Base-by-base conservation (phyloP, 2,329 filamentous ascomycete genomes). In the Verticillium longisporum region DNA sequence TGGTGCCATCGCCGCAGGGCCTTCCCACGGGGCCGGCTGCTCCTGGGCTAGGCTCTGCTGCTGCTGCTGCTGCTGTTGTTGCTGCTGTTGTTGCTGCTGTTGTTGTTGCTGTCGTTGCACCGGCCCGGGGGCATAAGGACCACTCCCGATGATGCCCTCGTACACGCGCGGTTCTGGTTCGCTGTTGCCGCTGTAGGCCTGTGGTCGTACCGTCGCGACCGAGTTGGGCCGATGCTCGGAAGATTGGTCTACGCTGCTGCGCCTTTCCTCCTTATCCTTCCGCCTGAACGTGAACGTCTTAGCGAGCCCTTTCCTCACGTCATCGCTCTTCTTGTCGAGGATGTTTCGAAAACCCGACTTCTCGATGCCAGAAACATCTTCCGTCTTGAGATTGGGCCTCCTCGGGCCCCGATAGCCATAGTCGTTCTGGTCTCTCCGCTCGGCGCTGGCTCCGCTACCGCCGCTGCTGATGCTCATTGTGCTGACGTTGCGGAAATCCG, bases 261-360 rank as follows among this genome's bases (percentile, higher is more conserved):
- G 65, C 60, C 64, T 65, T 31, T 68, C 75, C 37, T 79, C 77
- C 61, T 78, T 78, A 66, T 80, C 81, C 68, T 78, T 80, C 57
- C 70, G 73, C 11, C 78, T 76, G 63, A 85, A 83, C 0, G 75
- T 72, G 64, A 85, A 84, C 0, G 80, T 80, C 61, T 83, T 83
- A 13, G 78, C 80, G 1, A 86, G 70, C 0, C 81, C 81, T 56
- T 79, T 80, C 41, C 83, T 74, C 26, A 85, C 78, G 32, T 75
- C 77, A n/a, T 83, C 81, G 65, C 82, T 85, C 66, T 76, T 82
- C 71, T 80, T 82, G 64, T 86, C 83, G 56, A 85, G 72, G 26
- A 75, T 77, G 55, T 73, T 79, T 55, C 83, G 75, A 57, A 86
- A 73, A 0, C 80, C 80, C 2, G 81, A 84, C 65, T 80, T 82